Base-by-base conservation (phyloP, 1,284 basidiomycete species). In the Cutaneotrichosporon sp. region DNA sequence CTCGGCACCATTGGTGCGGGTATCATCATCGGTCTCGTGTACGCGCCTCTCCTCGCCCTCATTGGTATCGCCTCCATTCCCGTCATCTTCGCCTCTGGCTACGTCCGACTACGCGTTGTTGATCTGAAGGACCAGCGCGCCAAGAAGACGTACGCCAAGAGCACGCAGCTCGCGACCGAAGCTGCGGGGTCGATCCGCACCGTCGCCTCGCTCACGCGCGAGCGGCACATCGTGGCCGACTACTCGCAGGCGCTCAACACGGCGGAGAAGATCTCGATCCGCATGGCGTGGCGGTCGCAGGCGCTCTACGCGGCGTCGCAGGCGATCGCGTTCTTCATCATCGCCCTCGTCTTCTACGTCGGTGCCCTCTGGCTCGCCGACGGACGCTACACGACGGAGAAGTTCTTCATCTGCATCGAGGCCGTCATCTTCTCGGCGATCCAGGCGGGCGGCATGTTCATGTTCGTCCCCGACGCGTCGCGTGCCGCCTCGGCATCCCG, bases 121-220 rank as follows among this genome's bases (percentile, higher is more conserved):
- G 80, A 93, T 0, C 81, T 94, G 67, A 95, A 95, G 79, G 92
- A 95, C 72, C 87, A 92, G 75, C 81, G 83, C 67, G 94, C 94
- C 82, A 95, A 94, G 81, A 85, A 85, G 71, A 84, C 89, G 0
- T 92, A 99, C 75, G 89, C 90, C 68, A 80, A 81, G 6, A 92
- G 90, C 20, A 92, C 95, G 16, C 92, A 95, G 69, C 79, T 95
- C 25, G 95, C 95, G 29, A 82, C 83, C 54, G 95, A 98, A 79
- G 93, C 94, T 25, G 92, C 94, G 16, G 89, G 86, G 7, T 84
- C 94, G 3, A 97, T 99, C 73, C 87, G 92, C 20, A 97, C 95
- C 4, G 94, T 99, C 31, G 93, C 94, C 1, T 86, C 89, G 3
- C 83, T 98, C 50, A 97, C 92, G 0, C 84, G 84, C 38, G 94